phyloP scores from a whole-genome alignment of 2,329 filamentous ascomycete genomes.

The Fusarium sp. region DNA sequence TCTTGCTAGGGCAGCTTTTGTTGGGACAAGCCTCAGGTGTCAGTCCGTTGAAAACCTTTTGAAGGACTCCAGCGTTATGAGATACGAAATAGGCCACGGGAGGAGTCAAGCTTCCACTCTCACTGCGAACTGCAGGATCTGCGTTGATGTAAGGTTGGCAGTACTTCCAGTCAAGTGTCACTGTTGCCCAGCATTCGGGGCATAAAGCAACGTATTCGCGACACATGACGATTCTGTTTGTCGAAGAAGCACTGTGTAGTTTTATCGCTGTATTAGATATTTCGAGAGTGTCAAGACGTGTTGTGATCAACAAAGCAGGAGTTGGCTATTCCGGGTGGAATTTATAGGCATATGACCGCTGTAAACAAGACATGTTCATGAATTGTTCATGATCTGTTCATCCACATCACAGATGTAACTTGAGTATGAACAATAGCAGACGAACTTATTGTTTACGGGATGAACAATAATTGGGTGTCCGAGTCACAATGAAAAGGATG shows the following conservation, averaged over 20 bases:
- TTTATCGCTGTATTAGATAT: background rate
- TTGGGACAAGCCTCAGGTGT: background rate
- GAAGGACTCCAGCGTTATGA: background rate
- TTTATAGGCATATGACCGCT: background rate
- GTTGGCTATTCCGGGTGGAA: background rate
- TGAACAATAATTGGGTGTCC: background rate
- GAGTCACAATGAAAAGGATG: background rate
- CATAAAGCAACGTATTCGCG: conserved; percentile 6
- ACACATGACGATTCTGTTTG: background rate
- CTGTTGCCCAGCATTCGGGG: conserved; percentile 3
- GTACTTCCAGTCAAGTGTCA: conserved; percentile 13
- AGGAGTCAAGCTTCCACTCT: background rate
- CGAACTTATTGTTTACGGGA: background rate
- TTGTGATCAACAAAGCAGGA: background rate
- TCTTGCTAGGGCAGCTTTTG: background rate
- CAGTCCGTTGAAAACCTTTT: background rate
- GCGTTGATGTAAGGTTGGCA: conserved; percentile 12
- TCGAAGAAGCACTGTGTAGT: fast-evolving
- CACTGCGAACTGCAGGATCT: background rate
- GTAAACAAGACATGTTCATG: conserved; percentile 1
- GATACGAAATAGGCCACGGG: conserved; percentile 1
- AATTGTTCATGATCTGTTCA: background rate
- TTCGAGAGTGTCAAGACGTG: background rate
- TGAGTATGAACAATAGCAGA: background rate
- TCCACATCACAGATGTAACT: background rate